These are phyloP conservation scores for Yamadazyma akitaensis DNA, from an alignment of 805 yeast species.

Conservation along the genomic window DNA sequence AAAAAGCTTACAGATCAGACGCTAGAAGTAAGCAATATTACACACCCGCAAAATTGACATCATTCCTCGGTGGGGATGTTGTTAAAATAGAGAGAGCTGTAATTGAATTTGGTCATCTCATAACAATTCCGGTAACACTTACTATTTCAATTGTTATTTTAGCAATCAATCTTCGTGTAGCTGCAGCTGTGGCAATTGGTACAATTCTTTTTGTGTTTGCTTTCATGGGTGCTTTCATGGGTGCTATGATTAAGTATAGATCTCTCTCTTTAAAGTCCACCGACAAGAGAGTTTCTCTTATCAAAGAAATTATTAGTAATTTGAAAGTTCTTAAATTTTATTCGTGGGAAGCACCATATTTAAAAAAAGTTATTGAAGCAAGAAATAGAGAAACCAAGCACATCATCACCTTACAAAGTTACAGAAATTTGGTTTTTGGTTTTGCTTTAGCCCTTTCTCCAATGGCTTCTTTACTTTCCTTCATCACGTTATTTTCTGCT, in stretches of 20 bases:
- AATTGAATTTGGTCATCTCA: conserved; percentile 56
- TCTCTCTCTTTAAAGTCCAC: conserved; percentile 56
- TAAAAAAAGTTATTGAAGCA: conserved; percentile 46
- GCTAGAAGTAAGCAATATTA: conserved; percentile 53
- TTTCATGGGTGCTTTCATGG: conserved; percentile 37
- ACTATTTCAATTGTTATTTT: conserved; percentile 61
- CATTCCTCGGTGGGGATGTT: conserved; percentile 75
- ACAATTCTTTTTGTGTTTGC: conserved; percentile 49
- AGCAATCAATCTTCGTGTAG: conserved; percentile 63
- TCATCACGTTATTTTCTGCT: conserved; percentile 33
- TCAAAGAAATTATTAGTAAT: conserved; percentile 74
- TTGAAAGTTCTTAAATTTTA: conserved; percentile 82
- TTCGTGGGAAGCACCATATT: conserved; percentile 87
- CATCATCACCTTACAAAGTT: conserved; percentile 59
- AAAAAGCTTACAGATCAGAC: conserved; percentile 61
- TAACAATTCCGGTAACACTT: conserved; percentile 62
- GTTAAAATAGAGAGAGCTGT: conserved; percentile 74
- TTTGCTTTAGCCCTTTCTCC: conserved; percentile 63
- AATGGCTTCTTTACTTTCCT: conserved; percentile 61
- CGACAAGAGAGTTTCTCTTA: conserved; percentile 68
- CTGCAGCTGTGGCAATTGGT: conserved; percentile 67
- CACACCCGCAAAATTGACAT: conserved; percentile 69
- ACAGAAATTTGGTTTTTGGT: conserved; percentile 60
- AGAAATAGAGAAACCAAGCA: conserved; percentile 59
- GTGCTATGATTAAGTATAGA: conserved; percentile 52